Evolutionary conservation across 2,329 filamentous ascomycete species (phyloP).

Genomic region (Dactylellina haptotyla): DNA sequence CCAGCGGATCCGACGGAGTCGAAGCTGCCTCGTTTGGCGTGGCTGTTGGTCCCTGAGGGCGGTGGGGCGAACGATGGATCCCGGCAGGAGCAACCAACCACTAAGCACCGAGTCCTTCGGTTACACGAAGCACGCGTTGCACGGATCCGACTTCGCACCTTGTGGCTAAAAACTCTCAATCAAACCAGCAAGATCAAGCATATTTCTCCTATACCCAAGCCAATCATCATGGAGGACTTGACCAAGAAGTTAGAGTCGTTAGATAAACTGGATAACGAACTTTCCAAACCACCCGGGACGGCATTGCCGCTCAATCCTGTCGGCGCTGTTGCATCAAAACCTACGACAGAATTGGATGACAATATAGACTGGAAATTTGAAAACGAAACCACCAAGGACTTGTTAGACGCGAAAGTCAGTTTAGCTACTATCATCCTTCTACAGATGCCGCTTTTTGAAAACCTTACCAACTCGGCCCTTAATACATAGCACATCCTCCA

Average conservation of each 20-base stretch:
- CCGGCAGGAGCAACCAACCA: no score
- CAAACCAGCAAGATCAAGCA: background rate
- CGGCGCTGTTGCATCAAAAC: background rate
- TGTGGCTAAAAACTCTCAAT: background rate
- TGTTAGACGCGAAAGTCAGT: background rate
- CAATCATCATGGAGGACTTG: background rate
- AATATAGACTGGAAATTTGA: background rate
- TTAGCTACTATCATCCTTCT: background rate
- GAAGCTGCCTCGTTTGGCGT: conserved; percentile 19
- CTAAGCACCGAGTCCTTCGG: no score
- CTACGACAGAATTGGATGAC: background rate
- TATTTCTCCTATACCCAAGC: background rate
- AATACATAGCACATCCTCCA: background rate
- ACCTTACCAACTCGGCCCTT: background rate
- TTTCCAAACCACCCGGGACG: background rate
- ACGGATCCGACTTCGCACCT: no score
- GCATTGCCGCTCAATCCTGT: background rate
- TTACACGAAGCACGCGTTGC: no score
- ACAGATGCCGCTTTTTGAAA: background rate
- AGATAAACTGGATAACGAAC: background rate
- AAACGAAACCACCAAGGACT: background rate
- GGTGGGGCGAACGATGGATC: conserved; percentile 38
- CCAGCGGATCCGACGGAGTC: conserved; percentile 26
- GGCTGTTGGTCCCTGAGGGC: conserved; percentile 17
- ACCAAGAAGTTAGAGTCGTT: background rate